A percentile compares a stretch with the other conserved stretches of the same genome.
Evolutionary conservation across 805 yeast species (phyloP).

Genomic region (Candida yuanshanica): DNA sequence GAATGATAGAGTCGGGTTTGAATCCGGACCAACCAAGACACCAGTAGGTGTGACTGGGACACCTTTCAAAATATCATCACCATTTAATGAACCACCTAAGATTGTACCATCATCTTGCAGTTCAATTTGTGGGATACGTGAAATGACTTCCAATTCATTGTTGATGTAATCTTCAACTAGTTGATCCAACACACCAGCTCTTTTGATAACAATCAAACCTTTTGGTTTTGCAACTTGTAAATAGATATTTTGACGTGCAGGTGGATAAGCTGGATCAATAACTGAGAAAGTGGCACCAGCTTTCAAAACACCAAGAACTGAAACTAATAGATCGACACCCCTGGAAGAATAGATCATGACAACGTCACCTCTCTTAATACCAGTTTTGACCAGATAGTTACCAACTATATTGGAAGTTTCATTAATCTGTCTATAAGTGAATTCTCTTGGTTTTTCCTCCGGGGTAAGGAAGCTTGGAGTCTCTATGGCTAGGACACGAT

Average conservation of each 20-base stretch:
- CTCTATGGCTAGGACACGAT: constrained; percentile 87
- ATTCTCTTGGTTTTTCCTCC: constrained; percentile 54
- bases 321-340: constrained; percentile 94
- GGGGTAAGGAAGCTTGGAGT: constrained; percentile 63
- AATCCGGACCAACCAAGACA: constrained; percentile 93
- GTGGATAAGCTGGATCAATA: constrained; percentile 98
- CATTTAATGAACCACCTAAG: constrained; percentile 45
- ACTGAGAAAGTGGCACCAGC: constrained; percentile 99
- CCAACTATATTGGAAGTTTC: constrained; percentile 93
- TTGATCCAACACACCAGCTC: constrained; percentile 80
- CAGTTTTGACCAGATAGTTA: constrained; percentile 74
- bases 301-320: constrained; percentile 95
- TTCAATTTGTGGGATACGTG: constrained; percentile 73
- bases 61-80: constrained; percentile 44
- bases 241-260: constrained; percentile 93
- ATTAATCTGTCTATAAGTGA: constrained; percentile 83
- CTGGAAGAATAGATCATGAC: constrained; percentile 97
- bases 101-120: constrained; percentile 71
- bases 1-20: constrained; percentile 93
- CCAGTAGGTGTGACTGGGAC: constrained; percentile 64
- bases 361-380: constrained; percentile 86
- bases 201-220: constrained; percentile 83
- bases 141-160: constrained; percentile 63
- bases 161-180: constrained; percentile 74
- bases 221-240: constrained; percentile 89